Percentiles rank a stretch among this genome's conserved stretches.
phyloP scores from a whole-genome alignment of 2,329 filamentous ascomycete genomes.

The Monosporascus sp. region DNA sequence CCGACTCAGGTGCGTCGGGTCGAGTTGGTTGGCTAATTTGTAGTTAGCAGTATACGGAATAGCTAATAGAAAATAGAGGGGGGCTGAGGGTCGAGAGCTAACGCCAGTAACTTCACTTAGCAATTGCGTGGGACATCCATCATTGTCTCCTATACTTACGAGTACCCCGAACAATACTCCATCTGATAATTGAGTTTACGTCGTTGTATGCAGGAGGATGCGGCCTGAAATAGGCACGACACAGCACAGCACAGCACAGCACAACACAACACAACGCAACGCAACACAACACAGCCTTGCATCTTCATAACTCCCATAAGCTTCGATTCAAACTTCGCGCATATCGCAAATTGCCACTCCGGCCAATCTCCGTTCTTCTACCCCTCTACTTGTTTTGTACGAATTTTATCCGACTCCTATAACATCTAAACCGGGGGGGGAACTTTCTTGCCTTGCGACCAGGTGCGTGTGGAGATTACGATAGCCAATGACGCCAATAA shows the following conservation, averaged over 20 bases:
- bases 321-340: background rate
- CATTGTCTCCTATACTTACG: too few relatives aligned
- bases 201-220: background rate
- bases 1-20: too few relatives aligned
- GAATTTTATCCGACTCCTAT: too few relatives aligned
- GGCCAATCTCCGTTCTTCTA: background rate
- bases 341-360: background rate
- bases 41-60: too few relatives aligned
- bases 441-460: background rate
- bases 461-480: background rate
- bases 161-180: too few relatives aligned
- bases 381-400: background rate
- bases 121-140: too few relatives aligned
- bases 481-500: background rate
- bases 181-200: too few relatives aligned
- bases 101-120: too few relatives aligned
- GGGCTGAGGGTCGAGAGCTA: too few relatives aligned
- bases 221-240: background rate
- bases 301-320: conserved; percentile 4
- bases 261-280: background rate
- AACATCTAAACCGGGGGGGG: too few relatives aligned
- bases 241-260: background rate
- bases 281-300: conserved; percentile 3
- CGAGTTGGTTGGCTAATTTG: too few relatives aligned
- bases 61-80: too few relatives aligned